A percentile compares a stretch with the other conserved stretches of the same genome.
These are phyloP conservation scores for Eleusine indica DNA, from an alignment of 176 grass and related monocot species.

Conservation along the genomic window DNA sequence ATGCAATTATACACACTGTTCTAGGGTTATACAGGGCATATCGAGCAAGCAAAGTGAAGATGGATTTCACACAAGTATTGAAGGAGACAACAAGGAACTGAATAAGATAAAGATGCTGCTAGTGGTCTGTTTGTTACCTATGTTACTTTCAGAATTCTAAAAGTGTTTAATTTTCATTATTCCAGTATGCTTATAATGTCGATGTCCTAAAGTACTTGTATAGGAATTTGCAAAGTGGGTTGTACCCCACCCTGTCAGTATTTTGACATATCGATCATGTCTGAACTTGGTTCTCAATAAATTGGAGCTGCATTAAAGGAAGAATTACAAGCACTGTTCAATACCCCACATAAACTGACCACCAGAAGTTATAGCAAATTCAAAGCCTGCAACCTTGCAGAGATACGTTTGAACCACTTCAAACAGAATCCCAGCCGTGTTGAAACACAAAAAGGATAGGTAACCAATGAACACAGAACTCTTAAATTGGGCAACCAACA, in stretches of 20 bases:
- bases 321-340: slow-evolving; percentile 5
- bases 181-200: not conserved
- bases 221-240: not conserved
- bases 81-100: not conserved
- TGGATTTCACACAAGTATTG: not conserved
- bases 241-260: not conserved
- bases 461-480: not conserved
- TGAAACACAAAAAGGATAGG: not conserved
- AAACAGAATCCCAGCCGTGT: not conserved
- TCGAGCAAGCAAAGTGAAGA: not conserved
- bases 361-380: slow-evolving; percentile 16
- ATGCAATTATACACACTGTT: not conserved
- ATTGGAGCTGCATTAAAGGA: not conserved
- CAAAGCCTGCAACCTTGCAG: slow-evolving; percentile 16
- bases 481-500: not conserved
- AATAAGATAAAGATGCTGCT: slow-evolving; percentile 11
- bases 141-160: not conserved
- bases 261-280: not conserved
- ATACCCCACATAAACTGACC: slow-evolving; percentile 2
- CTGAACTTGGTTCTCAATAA: slow-evolving; percentile 3
- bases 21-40: not conserved
- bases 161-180: slow-evolving; percentile 1
- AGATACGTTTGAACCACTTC: not conserved
- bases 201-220: not conserved
- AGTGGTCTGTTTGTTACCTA: not conserved